A percentile compares a stretch with the other conserved stretches of the same genome.
phyloP scores from a whole-genome alignment of 345 rosid species.

The Eucalyptus polyanthemos region DNA sequence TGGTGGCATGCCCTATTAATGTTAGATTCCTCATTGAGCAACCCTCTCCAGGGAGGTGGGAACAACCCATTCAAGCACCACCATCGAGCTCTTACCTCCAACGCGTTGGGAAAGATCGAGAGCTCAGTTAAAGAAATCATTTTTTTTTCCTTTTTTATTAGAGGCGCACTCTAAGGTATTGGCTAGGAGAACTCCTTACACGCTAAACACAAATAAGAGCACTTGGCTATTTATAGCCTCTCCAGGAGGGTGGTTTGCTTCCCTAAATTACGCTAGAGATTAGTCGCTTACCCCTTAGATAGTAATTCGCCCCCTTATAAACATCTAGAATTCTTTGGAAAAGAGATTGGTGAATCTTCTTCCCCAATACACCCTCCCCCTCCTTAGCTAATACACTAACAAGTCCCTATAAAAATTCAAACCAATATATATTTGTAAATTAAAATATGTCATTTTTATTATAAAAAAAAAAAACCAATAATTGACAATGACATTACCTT shows the following conservation, averaged over 20 bases:
- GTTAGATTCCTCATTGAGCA: not conserved
- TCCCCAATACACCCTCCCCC: not conserved
- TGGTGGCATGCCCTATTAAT: not conserved
- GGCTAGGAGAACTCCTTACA: not conserved
- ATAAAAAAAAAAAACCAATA: not conserved
- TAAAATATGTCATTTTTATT: not conserved
- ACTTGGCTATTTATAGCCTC: not conserved
- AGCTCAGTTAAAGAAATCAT: not conserved
- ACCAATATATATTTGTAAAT: not conserved
- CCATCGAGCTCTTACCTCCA: not conserved
- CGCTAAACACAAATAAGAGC: not conserved
- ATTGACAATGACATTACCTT: not conserved
- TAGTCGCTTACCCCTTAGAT: not conserved
- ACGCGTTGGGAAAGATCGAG: not conserved
- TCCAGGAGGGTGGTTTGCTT: not conserved
- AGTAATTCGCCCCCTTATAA: not conserved
- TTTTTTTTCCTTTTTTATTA: not conserved
- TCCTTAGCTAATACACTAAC: not conserved
- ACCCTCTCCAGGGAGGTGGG: not conserved
- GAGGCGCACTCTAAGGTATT: not conserved
- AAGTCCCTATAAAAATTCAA: not conserved
- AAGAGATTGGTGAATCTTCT: not conserved
- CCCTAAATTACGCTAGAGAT: not conserved
- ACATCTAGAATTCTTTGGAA: not conserved
- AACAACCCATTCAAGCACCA: not conserved